These are phyloP conservation scores for Pseudozyma sp. DNA, from an alignment of 1,284 basidiomycete species.

Conservation along the genomic window DNA sequence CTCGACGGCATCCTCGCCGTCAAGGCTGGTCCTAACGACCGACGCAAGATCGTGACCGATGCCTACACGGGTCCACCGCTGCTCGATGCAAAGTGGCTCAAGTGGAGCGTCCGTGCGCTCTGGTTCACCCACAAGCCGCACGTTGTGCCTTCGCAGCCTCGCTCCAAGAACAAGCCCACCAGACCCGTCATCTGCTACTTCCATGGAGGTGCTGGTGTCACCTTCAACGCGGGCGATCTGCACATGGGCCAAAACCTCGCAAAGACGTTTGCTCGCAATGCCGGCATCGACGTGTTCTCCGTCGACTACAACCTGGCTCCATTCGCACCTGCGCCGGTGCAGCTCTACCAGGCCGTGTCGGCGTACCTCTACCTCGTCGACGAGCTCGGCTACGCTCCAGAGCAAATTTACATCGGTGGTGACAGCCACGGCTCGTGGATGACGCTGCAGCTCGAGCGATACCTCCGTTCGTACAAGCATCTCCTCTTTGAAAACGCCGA, in stretches of 20 bases:
- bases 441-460: constrained; percentile 60
- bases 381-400: constrained; percentile 56
- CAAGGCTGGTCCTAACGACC: constrained; percentile 45
- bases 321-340: constrained; percentile 55
- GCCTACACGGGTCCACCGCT: constrained; percentile 60
- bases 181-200: constrained; percentile 64
- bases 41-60: constrained; percentile 34
- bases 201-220: constrained; percentile 66
- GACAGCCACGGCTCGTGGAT: constrained; percentile 62
- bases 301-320: constrained; percentile 67
- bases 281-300: constrained; percentile 62
- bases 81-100: constrained; percentile 63
- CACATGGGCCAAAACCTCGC: constrained; percentile 63
- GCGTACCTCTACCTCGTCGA: constrained; percentile 60
- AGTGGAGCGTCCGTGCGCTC: constrained; percentile 53
- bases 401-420: constrained; percentile 65
- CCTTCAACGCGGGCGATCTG: constrained; percentile 62
- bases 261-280: constrained; percentile 48
- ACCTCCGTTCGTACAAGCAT: constrained; percentile 57
- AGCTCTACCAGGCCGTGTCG: constrained; percentile 59
- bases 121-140: constrained; percentile 64
- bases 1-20: constrained; percentile 61
- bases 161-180: constrained; percentile 29
- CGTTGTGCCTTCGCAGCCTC: constrained; percentile 38
- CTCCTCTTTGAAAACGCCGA: constrained; percentile 29